Evolutionary conservation across 2,329 filamentous ascomycete genomes (phyloP).

Genomic region (Aspergillus puulaauensis): DNA sequence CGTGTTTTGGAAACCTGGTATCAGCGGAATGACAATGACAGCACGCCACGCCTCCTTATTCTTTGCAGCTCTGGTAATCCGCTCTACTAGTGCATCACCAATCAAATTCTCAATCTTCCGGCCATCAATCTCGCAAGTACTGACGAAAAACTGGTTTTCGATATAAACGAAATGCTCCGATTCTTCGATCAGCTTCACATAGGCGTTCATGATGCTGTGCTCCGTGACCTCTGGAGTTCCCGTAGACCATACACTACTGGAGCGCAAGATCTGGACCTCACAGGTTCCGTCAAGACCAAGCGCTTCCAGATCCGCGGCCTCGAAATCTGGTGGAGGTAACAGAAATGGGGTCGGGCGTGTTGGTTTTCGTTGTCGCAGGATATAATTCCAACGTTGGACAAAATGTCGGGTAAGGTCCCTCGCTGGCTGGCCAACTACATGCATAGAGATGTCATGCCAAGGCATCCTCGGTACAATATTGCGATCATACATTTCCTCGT

Average conservation of each 20-base stretch:
- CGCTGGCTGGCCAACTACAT: conserved; percentile 92
- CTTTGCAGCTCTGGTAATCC: conserved; percentile 78
- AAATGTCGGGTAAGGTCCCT: conserved; percentile 94
- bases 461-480: conserved; percentile 89
- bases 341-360: conserved; percentile 91
- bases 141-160: conserved; percentile 98
- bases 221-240: conserved; percentile 81
- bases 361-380: conserved; percentile 87
- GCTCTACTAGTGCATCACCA: conserved; percentile 88
- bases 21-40: conserved; percentile 85
- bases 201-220: conserved; percentile 93
- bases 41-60: conserved; percentile 89
- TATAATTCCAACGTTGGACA: conserved; percentile 97
- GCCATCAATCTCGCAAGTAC: conserved; percentile 82
- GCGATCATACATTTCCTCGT: conserved; percentile 98
- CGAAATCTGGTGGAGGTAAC: conserved; percentile 89
- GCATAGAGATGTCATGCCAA: conserved; percentile 98
- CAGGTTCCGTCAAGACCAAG: conserved; percentile 91
- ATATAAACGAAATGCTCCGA: conserved; percentile 98
- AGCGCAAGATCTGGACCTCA: conserved; percentile 92
- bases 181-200: conserved; percentile 89
- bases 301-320: conserved; percentile 77
- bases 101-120: conserved; percentile 90
- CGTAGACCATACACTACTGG: conserved; percentile 86
- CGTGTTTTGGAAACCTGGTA: conserved; percentile 98